Base-by-base conservation (phyloP, 768 basidiomycete species). In the Leccinellum albellum region DNA sequence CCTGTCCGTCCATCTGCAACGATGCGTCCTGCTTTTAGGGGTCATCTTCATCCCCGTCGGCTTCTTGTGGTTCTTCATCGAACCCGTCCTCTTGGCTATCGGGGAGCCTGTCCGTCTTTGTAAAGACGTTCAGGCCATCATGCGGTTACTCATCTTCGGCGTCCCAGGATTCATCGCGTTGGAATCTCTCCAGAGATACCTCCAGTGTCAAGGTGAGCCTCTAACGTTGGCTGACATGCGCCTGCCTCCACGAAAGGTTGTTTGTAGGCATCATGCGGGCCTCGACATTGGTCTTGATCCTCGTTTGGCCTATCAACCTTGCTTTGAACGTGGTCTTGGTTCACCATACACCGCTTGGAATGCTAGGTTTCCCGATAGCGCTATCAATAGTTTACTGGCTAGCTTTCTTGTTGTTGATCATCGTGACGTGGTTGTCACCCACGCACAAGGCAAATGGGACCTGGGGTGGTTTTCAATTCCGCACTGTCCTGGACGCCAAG, bases 161-260 rank as follows among this genome's bases (percentile, higher is more conserved):
- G 86, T 84, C 0, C 89, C 89, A 0, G 88, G 82, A 2, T 89
- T 88, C 64, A 82, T 89, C 62, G 87, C 82, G 2, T 89, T 89
- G 56, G 87, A 91, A 68, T 84, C 82, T 55, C 73, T 89, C 62
- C 90, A 90, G 69, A 90, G 88, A 70, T 91, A 89, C 69, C 68
- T 91, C 24, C 89, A 89, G 65, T 89, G 87, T 56, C 88, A 91
- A 76, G 88, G 87, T 86, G 56, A 60, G 76, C 56, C 42, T 3
- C 9, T 1, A 28, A 46, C 12, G 23, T 5, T 24, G 8, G 1
- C 20, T 12, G 21, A 40, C 17, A 2, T 21, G 13, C 21, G 4
- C 23, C 10, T 13, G 17, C 44, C 4, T 42, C 33, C 55, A 42
- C 40, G 46, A 50, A 50, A 48, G 50, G 13, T 55, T 17, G 13